These are phyloP conservation scores for Rutstroemia sydowiana DNA, from an alignment of 2,329 filamentous ascomycete genomes.

Conservation along the genomic window DNA sequence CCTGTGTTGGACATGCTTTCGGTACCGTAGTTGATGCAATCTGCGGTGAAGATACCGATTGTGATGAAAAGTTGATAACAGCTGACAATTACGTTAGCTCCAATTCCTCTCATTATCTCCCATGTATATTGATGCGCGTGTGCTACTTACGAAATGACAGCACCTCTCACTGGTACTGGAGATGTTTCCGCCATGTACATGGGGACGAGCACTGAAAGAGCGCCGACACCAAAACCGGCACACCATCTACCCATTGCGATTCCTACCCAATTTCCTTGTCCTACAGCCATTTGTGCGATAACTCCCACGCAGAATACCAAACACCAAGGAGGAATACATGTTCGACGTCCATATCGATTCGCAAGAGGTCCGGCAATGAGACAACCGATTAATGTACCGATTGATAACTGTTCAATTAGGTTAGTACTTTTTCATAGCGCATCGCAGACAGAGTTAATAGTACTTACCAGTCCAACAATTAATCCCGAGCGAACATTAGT, in stretches of 20 bases:
- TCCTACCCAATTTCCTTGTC: slow-evolving; percentile 53
- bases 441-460: background rate
- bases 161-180: slow-evolving; percentile 55
- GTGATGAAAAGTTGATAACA: slow-evolving; percentile 72
- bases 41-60: slow-evolving; percentile 55
- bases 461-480: slow-evolving; percentile 45
- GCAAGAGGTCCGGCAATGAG: slow-evolving; percentile 67
- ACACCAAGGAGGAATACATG: slow-evolving; percentile 47
- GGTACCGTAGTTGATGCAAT: slow-evolving; percentile 46
- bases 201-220: slow-evolving; percentile 56
- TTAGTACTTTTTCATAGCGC: background rate
- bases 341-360: slow-evolving; percentile 53
- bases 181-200: slow-evolving; percentile 61
- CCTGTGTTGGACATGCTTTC: slow-evolving; percentile 31
- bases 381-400: slow-evolving; percentile 71
- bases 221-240: slow-evolving; percentile 61
- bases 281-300: slow-evolving; percentile 54
- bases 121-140: background rate
- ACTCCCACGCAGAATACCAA: slow-evolving; percentile 57
- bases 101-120: too few species aligned
- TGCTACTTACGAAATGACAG: slow-evolving; percentile 45
- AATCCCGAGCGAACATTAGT: slow-evolving; percentile 54
- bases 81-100: slow-evolving; percentile 28
- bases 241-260: slow-evolving; percentile 55
- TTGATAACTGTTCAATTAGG: slow-evolving; percentile 47